Evolutionary conservation across 2,329 filamentous ascomycete genomes (phyloP).

Genomic region (Orbilia quercus): DNA sequence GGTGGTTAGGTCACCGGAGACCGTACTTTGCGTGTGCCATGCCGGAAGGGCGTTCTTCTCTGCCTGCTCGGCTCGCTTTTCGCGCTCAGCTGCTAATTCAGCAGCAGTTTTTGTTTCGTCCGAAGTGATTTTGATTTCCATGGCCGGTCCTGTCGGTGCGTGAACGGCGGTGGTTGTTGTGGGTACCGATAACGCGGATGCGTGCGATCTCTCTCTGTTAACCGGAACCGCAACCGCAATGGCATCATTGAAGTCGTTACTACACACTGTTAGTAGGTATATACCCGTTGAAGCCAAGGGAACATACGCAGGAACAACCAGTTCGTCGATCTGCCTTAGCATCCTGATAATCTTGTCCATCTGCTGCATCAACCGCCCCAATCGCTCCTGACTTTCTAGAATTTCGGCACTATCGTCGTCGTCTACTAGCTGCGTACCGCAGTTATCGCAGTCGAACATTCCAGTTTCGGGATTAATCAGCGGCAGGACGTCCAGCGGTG

Average conservation of each 20-base stretch:
- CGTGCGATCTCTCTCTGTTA: slow-evolving; percentile 55
- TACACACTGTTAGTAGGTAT: slow-evolving; percentile 29
- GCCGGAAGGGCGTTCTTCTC: slow-evolving; percentile 68
- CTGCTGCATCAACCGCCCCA: slow-evolving; percentile 75
- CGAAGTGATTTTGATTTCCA: slow-evolving; percentile 67
- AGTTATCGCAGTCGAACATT: slow-evolving; percentile 87
- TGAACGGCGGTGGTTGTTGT: slow-evolving; percentile 29
- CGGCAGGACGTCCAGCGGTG: slow-evolving; percentile 87
- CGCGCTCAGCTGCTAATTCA: slow-evolving; percentile 66
- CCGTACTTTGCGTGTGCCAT: slow-evolving; percentile 68
- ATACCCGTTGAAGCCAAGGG: background rate
- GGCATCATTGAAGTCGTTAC: slow-evolving; percentile 60
- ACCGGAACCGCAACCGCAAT: slow-evolving; percentile 59
- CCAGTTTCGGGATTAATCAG: slow-evolving; percentile 70
- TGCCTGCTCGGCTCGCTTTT: slow-evolving; percentile 66
- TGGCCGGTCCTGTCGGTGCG: slow-evolving; percentile 59
- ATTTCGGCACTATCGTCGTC: slow-evolving; percentile 77
- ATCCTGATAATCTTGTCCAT: slow-evolving; percentile 82
- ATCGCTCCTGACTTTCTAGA: slow-evolving; percentile 66
- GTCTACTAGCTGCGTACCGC: slow-evolving; percentile 73
- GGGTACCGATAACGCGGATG: slow-evolving; percentile 50
- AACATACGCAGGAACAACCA: slow-evolving; percentile 72
- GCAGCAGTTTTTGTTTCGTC: slow-evolving; percentile 66
- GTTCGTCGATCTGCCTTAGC: slow-evolving; percentile 79
- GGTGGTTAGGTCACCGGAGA: slow-evolving; percentile 61